Percentiles rank a stretch among this genome's conserved stretches.
phyloP scores from a whole-genome alignment of 2,329 filamentous ascomycete species.

The Alternaria sp. region DNA sequence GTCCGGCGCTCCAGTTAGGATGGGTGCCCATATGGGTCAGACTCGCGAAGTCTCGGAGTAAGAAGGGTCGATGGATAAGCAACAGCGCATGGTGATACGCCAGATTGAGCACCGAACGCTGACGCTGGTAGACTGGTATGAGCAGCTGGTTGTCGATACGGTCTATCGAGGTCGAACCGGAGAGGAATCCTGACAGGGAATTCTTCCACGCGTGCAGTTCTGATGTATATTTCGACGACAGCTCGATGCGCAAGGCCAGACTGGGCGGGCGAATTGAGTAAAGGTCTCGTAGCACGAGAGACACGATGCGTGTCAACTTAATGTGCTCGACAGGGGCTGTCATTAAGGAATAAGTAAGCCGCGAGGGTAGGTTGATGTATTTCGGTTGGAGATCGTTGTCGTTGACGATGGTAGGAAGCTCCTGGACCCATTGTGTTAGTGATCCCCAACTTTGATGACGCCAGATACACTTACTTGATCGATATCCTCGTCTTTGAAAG shows the following conservation, averaged over 20 bases:
- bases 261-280: constrained; percentile 50
- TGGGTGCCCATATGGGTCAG: constrained; percentile 40
- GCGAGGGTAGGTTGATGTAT: constrained; percentile 36
- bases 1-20: constrained; percentile 16
- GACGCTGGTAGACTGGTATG: constrained; percentile 59
- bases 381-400: constrained; percentile 39
- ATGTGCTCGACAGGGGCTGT: constrained; percentile 55
- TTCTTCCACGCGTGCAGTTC: constrained; percentile 56
- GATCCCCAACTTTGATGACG: background rate
- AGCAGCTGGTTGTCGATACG: constrained; percentile 52
- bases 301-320: constrained; percentile 54
- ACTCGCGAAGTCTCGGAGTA: constrained; percentile 53
- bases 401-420: constrained; percentile 44
- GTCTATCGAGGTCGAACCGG: constrained; percentile 45
- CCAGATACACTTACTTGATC: constrained; percentile 59
- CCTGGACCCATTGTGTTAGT: constrained; percentile 28
- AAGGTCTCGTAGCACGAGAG: constrained; percentile 53
- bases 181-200: constrained; percentile 52
- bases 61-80: constrained; percentile 61
- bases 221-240: constrained; percentile 51
- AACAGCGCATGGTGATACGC: constrained; percentile 64
- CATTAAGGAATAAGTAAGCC: constrained; percentile 49
- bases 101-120: constrained; percentile 61
- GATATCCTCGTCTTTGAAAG: constrained; percentile 69
- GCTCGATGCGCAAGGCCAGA: constrained; percentile 39